A percentile compares a stretch with the other conserved stretches of the same genome.
These are phyloP conservation scores for Ocimum tenuiflorum DNA, from an alignment of 257 asterid genomes.

Conservation along the genomic window DNA sequence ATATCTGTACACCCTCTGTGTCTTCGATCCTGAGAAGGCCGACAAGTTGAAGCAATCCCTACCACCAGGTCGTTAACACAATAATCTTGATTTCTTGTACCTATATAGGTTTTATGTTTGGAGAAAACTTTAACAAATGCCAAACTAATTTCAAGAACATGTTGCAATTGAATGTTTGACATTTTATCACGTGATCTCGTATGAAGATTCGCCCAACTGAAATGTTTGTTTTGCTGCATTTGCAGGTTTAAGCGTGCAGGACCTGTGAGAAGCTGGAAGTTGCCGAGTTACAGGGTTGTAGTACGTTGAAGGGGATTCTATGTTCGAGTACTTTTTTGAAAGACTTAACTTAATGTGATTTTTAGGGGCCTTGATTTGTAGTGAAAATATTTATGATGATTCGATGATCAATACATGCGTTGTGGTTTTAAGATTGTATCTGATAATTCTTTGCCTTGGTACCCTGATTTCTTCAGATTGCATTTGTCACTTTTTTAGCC, in stretches of 20 bases:
- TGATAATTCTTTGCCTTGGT: too few relatives aligned
- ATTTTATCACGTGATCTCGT: too few relatives aligned
- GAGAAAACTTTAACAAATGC: too few relatives aligned
- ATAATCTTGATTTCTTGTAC: too few relatives aligned
- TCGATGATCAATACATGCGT: slow-evolving; percentile 7
- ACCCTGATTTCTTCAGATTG: too few relatives aligned
- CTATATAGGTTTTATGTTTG: too few relatives aligned
- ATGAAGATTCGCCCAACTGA: not conserved
- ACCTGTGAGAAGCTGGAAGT: slow-evolving; percentile 22
- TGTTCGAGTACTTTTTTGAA: slow-evolving; percentile 3
- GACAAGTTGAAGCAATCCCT: slow-evolving; percentile 46
- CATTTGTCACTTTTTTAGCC: too few relatives aligned
- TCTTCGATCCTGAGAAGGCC: slow-evolving; percentile 39
- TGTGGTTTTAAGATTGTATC: too few relatives aligned
- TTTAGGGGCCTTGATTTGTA: not conserved
- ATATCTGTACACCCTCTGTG: slow-evolving; percentile 41
- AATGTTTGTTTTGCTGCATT: not conserved
- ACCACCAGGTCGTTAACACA: slow-evolving; percentile 51
- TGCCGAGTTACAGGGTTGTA: not conserved
- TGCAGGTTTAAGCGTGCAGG: slow-evolving; percentile 38
- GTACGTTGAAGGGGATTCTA: not conserved
- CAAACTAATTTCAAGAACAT: too few relatives aligned
- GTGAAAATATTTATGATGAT: slow-evolving; percentile 12
- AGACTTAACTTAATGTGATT: not conserved
- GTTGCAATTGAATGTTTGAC: too few relatives aligned